These are phyloP conservation scores for Mycosphaerella sp. DNA, from an alignment of 2,329 filamentous ascomycete species.

Conservation along the genomic window DNA sequence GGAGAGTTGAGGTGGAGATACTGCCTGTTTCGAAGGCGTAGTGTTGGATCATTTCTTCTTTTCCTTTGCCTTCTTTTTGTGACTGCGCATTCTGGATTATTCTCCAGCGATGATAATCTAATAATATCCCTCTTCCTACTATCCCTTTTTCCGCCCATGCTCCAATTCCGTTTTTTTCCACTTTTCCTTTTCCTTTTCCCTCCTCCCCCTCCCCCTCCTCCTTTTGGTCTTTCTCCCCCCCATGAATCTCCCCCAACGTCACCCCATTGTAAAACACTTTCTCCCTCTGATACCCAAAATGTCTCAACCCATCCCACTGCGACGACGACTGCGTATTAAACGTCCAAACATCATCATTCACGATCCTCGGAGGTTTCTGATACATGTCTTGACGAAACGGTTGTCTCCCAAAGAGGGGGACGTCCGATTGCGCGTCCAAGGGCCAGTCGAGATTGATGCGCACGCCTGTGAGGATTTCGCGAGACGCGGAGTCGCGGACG, in stretches of 20 bases:
- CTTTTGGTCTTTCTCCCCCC: conserved; percentile 1
- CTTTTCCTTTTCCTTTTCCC: too few relatives aligned
- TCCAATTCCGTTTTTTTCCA: conserved; percentile 37
- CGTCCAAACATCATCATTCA: conserved; percentile 56
- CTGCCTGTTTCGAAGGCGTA: conserved; percentile 32
- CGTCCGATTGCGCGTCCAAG: conserved; percentile 48
- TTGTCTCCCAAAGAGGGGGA: too few relatives aligned
- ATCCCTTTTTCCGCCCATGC: conserved; percentile 47
- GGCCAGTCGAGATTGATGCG: conserved; percentile 57
- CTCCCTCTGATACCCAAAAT: conserved; percentile 47
- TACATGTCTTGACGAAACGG: conserved; percentile 50
- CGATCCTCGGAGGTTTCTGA: conserved; percentile 45
- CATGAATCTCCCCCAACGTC: conserved; percentile 39
- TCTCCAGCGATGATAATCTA: conserved; percentile 49
- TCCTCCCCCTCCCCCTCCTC: too few relatives aligned
- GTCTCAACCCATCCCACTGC: conserved; percentile 48
- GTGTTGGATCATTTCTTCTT: conserved; percentile 33
- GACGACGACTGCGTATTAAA: conserved; percentile 28
- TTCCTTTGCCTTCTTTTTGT: too few relatives aligned
- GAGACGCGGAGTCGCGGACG: conserved; percentile 48
- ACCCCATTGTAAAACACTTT: conserved; percentile 33
- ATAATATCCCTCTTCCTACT: conserved; percentile 49
- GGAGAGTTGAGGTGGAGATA: conserved; percentile 38
- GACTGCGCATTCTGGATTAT: too few relatives aligned
- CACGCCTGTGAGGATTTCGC: conserved; percentile 49